Percentiles rank a stretch among this genome's conserved stretches.
Conservation (phyloP, 257 asterid species). For the Catharanthus roseus region DNA sequence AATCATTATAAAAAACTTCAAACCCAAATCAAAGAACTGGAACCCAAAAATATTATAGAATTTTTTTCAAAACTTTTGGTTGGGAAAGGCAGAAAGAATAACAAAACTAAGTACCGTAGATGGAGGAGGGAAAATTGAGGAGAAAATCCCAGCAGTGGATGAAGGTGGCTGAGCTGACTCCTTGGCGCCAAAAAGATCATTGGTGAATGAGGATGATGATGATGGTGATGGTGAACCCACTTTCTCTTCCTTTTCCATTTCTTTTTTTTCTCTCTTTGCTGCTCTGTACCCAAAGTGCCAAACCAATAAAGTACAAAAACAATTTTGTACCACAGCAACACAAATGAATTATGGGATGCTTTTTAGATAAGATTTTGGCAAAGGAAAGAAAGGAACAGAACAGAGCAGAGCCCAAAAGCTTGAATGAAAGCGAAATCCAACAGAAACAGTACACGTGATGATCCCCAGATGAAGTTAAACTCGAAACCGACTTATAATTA, state of each 20-base stretch:
- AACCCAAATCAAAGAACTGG: not conserved
- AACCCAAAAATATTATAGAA: not conserved
- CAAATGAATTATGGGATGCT: not conserved
- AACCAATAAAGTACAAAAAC: not conserved
- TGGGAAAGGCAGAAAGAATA: not conserved
- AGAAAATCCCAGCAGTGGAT: constrained; percentile 32
- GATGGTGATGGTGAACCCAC: constrained; percentile 23
- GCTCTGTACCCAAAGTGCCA: not conserved
- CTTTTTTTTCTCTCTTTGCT: not conserved
- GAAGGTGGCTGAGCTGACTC: constrained; percentile 22
- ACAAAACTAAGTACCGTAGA: constrained; percentile 26
- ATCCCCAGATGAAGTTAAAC: constrained; percentile 8
- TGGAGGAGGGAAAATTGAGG: constrained; percentile 43
- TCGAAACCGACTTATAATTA: constrained; percentile 13
- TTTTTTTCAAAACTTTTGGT: not conserved
- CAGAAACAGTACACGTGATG: constrained; percentile 16
- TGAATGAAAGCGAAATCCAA: not conserved
- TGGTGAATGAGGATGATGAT: constrained; percentile 26
- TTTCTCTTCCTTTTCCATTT: constrained; percentile 28
- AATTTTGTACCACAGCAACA: not conserved
- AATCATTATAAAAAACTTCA: not conserved
- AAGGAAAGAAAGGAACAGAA: too few species aligned
- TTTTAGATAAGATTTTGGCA: constrained; percentile 7
- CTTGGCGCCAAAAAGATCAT: constrained; percentile 33
- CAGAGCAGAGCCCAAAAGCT: not conserved